Percentiles rank a stretch among this genome's conserved stretches.
These are phyloP conservation scores for Xylaria bambusicola DNA, from an alignment of 495 filamentous ascomycete species.

Conservation along the genomic window DNA sequence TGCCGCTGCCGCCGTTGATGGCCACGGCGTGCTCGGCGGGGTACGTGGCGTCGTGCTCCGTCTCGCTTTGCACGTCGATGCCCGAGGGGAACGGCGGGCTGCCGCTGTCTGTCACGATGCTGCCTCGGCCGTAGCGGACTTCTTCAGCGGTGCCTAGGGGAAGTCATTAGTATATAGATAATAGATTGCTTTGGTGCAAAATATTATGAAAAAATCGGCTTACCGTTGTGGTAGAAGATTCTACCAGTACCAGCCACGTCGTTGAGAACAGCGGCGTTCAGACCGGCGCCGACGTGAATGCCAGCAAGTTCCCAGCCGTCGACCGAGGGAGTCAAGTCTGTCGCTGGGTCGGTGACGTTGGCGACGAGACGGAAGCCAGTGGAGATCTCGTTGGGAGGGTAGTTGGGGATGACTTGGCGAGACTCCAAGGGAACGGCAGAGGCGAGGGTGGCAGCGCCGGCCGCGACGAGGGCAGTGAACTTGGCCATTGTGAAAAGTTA, in stretches of 20 bases:
- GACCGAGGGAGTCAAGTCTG: conserved; percentile 31
- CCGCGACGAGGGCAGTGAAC: conserved; percentile 4
- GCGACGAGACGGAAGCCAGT: conserved; percentile 34
- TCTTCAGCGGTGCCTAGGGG: conserved; percentile 27
- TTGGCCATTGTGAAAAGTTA: background rate
- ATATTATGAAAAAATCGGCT: background rate
- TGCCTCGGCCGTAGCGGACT: conserved; percentile 17
- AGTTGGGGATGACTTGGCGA: conserved; percentile 11
- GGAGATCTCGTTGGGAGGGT: conserved; percentile 15
- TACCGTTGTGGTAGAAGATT: conserved; percentile 40
- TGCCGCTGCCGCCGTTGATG: conserved; percentile 31
- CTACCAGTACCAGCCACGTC: conserved; percentile 18
- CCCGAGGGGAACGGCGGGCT: conserved; percentile 33
- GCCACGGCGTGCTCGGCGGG: conserved; percentile 23
- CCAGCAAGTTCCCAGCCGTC: conserved; percentile 24
- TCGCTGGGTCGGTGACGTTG: conserved; percentile 28
- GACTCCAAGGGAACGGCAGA: background rate
- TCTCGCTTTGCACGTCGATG: conserved; percentile 23
- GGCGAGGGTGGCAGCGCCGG: conserved; percentile 10
- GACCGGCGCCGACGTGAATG: conserved; percentile 35
- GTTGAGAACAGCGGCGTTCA: conserved; percentile 33
- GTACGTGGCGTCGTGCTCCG: conserved; percentile 21
- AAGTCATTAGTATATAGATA: conserved; percentile 1
- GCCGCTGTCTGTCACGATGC: conserved; percentile 36
- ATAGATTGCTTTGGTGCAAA: background rate